A percentile compares a stretch with the other conserved stretches of the same genome.
phyloP scores from a whole-genome alignment of 495 filamentous ascomycete species.

The Chaetomidium leptoderma region DNA sequence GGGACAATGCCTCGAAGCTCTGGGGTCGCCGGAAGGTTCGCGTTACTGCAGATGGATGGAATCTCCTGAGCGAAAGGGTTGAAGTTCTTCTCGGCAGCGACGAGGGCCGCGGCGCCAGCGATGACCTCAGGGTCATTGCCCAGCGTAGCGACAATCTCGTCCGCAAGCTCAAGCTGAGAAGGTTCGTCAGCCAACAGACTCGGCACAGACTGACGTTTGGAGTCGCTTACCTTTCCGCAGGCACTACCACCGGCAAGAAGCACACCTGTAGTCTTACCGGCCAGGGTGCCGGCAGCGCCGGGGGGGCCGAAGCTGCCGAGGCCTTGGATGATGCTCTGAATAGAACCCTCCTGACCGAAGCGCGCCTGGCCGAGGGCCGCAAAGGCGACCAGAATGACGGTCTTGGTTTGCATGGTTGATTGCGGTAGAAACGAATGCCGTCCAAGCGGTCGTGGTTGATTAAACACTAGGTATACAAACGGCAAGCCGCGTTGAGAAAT shows the following conservation, averaged over 20 bases:
- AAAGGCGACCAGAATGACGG: slow-evolving; percentile 27
- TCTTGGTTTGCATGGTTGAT: slow-evolving; percentile 24
- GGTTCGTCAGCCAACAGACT: not conserved
- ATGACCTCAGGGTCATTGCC: slow-evolving; percentile 49
- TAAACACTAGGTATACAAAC: slow-evolving; percentile 7
- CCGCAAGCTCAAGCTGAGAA: slow-evolving; percentile 52
- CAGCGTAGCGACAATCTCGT: slow-evolving; percentile 53
- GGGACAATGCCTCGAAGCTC: slow-evolving; percentile 57
- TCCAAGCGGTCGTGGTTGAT: slow-evolving; percentile 20
- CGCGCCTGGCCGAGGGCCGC: slow-evolving; percentile 46
- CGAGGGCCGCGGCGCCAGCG: slow-evolving; percentile 55
- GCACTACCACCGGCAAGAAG: slow-evolving; percentile 54
- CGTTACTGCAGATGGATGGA: slow-evolving; percentile 54
- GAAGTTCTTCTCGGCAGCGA: slow-evolving; percentile 65
- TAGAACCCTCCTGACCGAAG: slow-evolving; percentile 52
- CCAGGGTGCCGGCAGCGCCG: slow-evolving; percentile 52
- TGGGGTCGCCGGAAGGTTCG: slow-evolving; percentile 49
- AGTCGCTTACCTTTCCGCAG: slow-evolving; percentile 47
- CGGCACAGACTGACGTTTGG: not conserved
- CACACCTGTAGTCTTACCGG: slow-evolving; percentile 47
- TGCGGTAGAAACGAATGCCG: slow-evolving; percentile 17
- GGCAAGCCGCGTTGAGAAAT: slow-evolving; percentile 14
- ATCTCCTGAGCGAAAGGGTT: slow-evolving; percentile 55
- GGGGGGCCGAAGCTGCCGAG: slow-evolving; percentile 47
- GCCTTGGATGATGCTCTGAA: slow-evolving; percentile 42